Evolutionary conservation across 2,329 filamentous ascomycete genomes (phyloP), one percentile per base, ranked within the genome.

Genomic region (Pseudogymnoascus sp.): DNA sequence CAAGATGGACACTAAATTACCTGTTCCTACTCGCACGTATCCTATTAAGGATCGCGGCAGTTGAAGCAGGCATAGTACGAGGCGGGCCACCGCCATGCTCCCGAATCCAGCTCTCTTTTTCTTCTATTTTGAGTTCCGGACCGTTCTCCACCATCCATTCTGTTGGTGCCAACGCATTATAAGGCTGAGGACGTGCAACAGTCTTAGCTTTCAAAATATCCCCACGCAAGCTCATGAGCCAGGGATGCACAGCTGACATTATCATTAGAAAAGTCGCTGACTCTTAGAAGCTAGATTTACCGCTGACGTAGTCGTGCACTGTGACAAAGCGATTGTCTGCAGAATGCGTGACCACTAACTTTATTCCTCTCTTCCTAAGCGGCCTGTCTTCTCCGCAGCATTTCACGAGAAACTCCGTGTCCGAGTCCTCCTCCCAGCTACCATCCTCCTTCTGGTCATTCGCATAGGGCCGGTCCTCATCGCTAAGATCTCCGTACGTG

Each of bases 251-350:
- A 60, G 68, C 68, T 70, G 63, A 62, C 19, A 63, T 61, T 16
- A 19, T 43, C 16, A 43, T 21, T 21, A 43, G 16, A 43, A 21
- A 48, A 62, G 34, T 34, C 57, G 37, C 4, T 10, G 34, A 62
- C 10, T 60, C 16, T 63, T 62, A 36, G 28, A 25, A 60, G 6
- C 34, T 36, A 51, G 21, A 67, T 65, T 67, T 61, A 69, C 67
- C 66, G 51, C 65, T 66, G 21, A 70, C 39, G 57, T 69, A 73
- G 65, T 73, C 71, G 37, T 68, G 65, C 39, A 73, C 66, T 13
- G 68, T 72, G 43, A 72, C 68, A 67, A 69, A 72, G 41, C 66
- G 14, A 61, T 66, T 68, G 60, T 65, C 67, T 36, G 61, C 64
- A 64, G 67, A 60, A 61, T 70, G 69, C 62, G 62, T 71, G 23